Evolutionary conservation across 1,284 basidiomycete genomes (phyloP).

Genomic region (Ustilago sp.): DNA sequence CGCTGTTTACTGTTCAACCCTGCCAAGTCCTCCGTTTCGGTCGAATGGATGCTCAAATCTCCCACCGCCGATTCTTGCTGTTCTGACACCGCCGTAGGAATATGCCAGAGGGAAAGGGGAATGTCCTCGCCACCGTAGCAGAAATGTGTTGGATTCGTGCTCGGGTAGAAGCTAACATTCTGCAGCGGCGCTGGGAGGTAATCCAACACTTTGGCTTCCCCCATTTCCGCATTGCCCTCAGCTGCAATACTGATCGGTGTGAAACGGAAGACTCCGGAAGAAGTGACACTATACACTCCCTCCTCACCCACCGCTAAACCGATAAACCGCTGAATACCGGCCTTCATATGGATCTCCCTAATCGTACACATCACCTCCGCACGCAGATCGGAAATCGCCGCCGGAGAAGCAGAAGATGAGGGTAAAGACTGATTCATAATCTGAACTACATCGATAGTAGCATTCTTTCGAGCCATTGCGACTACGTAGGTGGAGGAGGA

Average conservation of each 20-base stretch:
- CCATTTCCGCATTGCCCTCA: conserved; percentile 3
- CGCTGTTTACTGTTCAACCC: conserved; percentile 48
- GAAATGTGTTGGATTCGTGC: conserved; percentile 52
- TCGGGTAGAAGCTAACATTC: conserved; percentile 48
- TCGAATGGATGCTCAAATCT: conserved; percentile 34
- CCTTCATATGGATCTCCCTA: conserved; percentile 49
- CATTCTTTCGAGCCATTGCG: conserved; percentile 57
- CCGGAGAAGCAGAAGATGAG: conserved; percentile 17
- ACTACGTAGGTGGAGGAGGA: conserved; percentile 29
- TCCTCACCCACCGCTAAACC: conserved; percentile 46
- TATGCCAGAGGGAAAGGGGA: conserved; percentile 59
- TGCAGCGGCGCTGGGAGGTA: conserved; percentile 55
- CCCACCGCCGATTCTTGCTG: conserved; percentile 16
- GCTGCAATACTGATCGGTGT: conserved; percentile 25
- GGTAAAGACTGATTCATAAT: conserved; percentile 30
- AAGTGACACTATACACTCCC: conserved; percentile 54
- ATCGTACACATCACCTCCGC: conserved; percentile 50
- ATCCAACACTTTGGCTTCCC: conserved; percentile 26
- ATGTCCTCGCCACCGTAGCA: conserved; percentile 61
- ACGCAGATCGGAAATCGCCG: conserved; percentile 14
- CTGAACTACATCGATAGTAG: conserved; percentile 55
- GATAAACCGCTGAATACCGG: conserved; percentile 59
- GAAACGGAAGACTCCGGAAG: conserved; percentile 53
- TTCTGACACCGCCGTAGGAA: conserved; percentile 37
- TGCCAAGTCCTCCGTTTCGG: conserved; percentile 22